These are phyloP conservation scores for Paracoccidioides lutzii DNA, from an alignment of 2,329 filamentous ascomycete genomes.

Conservation along the genomic window DNA sequence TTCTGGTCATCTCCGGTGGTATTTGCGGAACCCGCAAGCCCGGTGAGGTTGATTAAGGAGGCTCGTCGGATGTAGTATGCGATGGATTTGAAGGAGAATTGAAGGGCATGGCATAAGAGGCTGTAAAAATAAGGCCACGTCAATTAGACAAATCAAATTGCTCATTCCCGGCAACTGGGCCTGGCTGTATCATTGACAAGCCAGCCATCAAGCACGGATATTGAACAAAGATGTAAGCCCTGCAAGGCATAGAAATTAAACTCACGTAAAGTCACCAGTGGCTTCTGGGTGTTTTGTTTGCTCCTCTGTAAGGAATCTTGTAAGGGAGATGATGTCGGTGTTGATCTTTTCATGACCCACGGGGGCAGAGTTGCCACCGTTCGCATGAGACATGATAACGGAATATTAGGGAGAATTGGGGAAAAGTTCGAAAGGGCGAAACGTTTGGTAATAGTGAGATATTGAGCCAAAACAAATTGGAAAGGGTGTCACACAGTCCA, in stretches of 20 bases:
- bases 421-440: not conserved
- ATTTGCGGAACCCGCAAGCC: constrained; percentile 88
- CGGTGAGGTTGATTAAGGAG: constrained; percentile 87
- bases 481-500: not conserved
- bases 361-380: constrained; percentile 39
- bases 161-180: not conserved
- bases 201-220: not conserved
- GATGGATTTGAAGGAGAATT: constrained; percentile 99
- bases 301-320: constrained; percentile 90
- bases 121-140: constrained; percentile 34
- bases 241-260: constrained; percentile 9
- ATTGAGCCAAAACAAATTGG: not conserved
- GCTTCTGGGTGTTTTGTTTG: constrained; percentile 87
- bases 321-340: constrained; percentile 90
- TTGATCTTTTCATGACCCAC: constrained; percentile 67
- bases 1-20: constrained; percentile 96
- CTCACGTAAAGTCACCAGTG: constrained; percentile 95
- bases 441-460: too few relatives aligned
- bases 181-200: not conserved
- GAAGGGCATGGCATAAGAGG: constrained; percentile 88
- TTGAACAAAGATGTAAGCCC: not conserved
- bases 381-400: constrained; percentile 25
- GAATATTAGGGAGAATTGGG: constrained; percentile 1
- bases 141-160: not conserved
- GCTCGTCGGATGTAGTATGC: constrained; percentile 97